These are phyloP conservation scores for Lactuca sativa DNA, from an alignment of 129 eudicot species.

Conservation along the genomic window DNA sequence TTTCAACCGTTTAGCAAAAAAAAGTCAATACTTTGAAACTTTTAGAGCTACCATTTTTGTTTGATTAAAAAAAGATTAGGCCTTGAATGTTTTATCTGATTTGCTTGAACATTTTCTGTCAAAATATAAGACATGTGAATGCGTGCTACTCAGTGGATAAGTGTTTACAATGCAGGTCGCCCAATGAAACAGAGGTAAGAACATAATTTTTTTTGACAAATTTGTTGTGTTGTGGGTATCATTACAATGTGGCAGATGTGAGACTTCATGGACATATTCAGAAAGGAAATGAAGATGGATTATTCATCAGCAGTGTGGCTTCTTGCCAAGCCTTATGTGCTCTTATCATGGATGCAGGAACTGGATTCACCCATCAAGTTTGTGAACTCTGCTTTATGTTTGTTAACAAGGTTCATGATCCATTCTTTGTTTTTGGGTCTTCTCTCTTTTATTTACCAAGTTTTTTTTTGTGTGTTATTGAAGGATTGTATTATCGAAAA, in stretches of 20 bases:
- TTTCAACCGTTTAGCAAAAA: background rate
- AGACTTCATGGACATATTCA: conserved; percentile 73
- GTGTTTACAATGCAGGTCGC: conserved; percentile 77
- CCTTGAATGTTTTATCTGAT: conserved; percentile 5
- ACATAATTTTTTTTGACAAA: too few species aligned
- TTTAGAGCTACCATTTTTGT: background rate
- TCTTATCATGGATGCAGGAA: conserved; percentile 87
- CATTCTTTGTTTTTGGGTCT: background rate
- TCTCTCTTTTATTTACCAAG: background rate
- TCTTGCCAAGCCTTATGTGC: conserved; percentile 80
- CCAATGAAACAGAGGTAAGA: conserved; percentile 99
- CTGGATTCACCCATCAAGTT: conserved; percentile 76
- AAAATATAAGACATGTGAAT: too few species aligned
- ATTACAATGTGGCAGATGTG: conserved; percentile 72
- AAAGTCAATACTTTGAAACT: background rate
- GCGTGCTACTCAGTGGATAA: conserved; percentile 95
- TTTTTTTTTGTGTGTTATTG: conserved; percentile 8
- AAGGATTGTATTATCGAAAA: conserved; percentile 98
- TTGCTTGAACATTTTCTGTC: background rate
- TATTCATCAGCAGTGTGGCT: conserved; percentile 77
- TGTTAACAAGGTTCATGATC: conserved; percentile 60
- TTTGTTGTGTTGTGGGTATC: conserved; percentile 58
- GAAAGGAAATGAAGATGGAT: conserved; percentile 82
- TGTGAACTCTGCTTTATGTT: conserved; percentile 63
- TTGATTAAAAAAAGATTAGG: background rate